Evolutionary conservation across 1,284 basidiomycete species (phyloP).

Genomic region (Boletus calvinii): DNA sequence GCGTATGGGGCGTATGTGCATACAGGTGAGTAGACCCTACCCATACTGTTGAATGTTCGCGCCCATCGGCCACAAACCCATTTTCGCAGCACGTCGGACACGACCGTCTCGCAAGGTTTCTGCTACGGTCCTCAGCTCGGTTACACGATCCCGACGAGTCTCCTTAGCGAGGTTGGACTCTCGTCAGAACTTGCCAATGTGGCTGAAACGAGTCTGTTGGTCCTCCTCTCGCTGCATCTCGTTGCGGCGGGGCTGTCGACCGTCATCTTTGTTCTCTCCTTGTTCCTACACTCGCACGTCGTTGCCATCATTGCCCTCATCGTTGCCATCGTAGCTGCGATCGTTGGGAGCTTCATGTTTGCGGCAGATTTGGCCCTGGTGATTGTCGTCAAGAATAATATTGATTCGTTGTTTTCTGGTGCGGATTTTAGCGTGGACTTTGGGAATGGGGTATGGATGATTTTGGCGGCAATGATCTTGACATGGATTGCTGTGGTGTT

Average conservation of each 20-base stretch:
- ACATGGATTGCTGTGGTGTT: constrained; percentile 61
- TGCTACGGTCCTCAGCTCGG: constrained; percentile 62
- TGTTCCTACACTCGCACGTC: constrained; percentile 55
- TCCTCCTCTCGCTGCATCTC: constrained; percentile 65
- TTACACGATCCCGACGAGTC: constrained; percentile 44
- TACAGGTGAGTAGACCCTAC: constrained; percentile 45
- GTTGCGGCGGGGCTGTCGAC: constrained; percentile 58
- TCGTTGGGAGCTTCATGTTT: constrained; percentile 55
- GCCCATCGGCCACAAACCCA: background rate
- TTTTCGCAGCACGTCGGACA: constrained; percentile 14
- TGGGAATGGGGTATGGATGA: constrained; percentile 75
- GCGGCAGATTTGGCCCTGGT: constrained; percentile 62
- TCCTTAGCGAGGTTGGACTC: constrained; percentile 45
- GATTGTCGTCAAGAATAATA: constrained; percentile 45
- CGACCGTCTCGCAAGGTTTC: constrained; percentile 27
- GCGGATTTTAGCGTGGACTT: constrained; percentile 47
- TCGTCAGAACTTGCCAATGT: constrained; percentile 42
- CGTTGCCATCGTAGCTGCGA: constrained; percentile 50
- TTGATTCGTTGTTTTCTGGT: constrained; percentile 42
- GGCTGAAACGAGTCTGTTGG: constrained; percentile 52
- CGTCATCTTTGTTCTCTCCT: constrained; percentile 49
- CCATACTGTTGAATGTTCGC: background rate
- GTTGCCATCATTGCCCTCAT: constrained; percentile 60
- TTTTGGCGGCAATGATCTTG: constrained; percentile 49
- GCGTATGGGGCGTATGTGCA: constrained; percentile 75